A percentile compares a stretch with the other conserved stretches of the same genome.
phyloP scores from a whole-genome alignment of 768 basidiomycete species.

The Mycena rosella region DNA sequence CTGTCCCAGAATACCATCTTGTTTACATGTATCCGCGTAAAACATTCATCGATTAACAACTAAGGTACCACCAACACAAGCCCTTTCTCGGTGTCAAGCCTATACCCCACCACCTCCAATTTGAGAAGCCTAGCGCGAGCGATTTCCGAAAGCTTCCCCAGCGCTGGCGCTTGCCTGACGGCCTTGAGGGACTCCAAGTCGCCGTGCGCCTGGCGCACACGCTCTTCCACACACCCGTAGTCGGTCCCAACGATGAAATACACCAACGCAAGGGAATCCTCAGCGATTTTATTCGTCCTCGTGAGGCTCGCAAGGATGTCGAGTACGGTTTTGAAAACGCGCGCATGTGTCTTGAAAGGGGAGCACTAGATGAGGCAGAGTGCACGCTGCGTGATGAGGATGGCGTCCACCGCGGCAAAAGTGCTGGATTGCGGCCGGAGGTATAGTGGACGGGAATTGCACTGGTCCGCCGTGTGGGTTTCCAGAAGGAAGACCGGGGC shows the following conservation, averaged over 20 bases:
- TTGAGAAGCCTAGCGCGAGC: conserved; percentile 6
- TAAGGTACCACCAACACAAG: no score
- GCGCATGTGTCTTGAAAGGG: background rate
- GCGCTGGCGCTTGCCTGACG: background rate
- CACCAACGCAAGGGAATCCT: conserved; percentile 6
- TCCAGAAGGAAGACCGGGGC: conserved; percentile 9
- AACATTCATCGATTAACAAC: no score
- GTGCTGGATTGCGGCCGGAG: conserved; percentile 9
- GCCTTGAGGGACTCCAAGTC: background rate
- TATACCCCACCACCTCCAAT: conserved; percentile 8
- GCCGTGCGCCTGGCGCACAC: background rate
- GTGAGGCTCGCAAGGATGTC: conserved; percentile 8
- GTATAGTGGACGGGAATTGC: conserved; percentile 7
- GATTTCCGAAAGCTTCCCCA: conserved; percentile 6
- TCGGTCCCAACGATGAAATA: conserved; percentile 15
- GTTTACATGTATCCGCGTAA: no score
- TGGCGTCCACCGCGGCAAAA: conserved; percentile 21
- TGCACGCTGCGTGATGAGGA: conserved; percentile 5
- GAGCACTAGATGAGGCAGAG: conserved; percentile 20
- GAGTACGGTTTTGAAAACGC: conserved; percentile 16
- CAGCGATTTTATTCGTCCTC: conserved; percentile 2
- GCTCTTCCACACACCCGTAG: background rate
- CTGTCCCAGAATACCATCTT: no score
- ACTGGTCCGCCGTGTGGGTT: background rate
- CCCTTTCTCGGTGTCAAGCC: background rate